Evolutionary conservation across 495 filamentous ascomycete species (phyloP).

Genomic region (Penicillium manginii): DNA sequence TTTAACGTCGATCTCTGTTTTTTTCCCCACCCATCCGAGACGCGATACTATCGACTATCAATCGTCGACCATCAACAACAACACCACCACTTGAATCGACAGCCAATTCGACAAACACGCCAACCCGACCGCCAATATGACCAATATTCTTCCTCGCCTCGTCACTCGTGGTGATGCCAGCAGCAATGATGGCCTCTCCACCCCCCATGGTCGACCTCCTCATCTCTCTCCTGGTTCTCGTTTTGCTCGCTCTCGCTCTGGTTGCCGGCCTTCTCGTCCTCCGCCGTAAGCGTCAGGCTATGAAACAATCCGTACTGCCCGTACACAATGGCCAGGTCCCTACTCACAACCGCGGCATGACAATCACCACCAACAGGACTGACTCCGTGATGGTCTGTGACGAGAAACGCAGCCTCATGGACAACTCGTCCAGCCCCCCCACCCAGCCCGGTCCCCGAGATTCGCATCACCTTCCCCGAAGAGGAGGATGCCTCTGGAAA

Average conservation of each 20-base stretch:
- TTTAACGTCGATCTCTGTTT: conserved; percentile 24
- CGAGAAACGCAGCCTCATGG: conserved; percentile 72
- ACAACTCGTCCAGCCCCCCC: conserved; percentile 77
- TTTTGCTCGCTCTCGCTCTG: conserved; percentile 68
- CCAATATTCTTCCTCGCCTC: conserved; percentile 54
- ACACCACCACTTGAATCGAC: conserved; percentile 1
- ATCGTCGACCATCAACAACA: background rate
- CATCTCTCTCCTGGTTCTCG: conserved; percentile 77
- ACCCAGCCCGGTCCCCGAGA: conserved; percentile 87
- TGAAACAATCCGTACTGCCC: conserved; percentile 57
- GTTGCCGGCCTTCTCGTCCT: conserved; percentile 70
- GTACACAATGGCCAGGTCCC: conserved; percentile 58
- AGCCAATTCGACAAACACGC: conserved; percentile 23
- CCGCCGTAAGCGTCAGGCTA: conserved; percentile 62
- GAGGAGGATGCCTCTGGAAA: conserved; percentile 85
- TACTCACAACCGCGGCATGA: conserved; percentile 67
- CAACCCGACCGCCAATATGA: conserved; percentile 30
- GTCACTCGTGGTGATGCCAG: conserved; percentile 55
- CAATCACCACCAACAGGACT: conserved; percentile 60
- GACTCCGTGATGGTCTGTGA: conserved; percentile 75
- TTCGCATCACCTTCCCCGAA: conserved; percentile 97
- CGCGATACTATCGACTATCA: conserved; percentile 6
- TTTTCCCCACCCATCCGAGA: conserved; percentile 5
- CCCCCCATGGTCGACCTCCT: conserved; percentile 69
- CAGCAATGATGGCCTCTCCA: conserved; percentile 43